Evolutionary conservation across 768 basidiomycete genomes (phyloP).

Genomic region (Podaxis sp.): DNA sequence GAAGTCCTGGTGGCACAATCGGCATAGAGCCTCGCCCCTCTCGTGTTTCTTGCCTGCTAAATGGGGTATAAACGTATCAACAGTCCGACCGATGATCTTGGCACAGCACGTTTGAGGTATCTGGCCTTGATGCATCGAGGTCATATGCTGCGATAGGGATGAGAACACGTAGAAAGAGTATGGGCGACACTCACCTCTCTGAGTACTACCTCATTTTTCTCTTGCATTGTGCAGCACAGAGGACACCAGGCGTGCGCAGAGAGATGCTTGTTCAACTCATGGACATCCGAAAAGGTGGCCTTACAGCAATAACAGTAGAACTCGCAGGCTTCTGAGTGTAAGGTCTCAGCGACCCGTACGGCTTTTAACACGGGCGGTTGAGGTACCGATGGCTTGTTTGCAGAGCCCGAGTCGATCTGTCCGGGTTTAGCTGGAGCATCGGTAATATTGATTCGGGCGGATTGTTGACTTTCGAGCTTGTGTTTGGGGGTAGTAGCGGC

Average conservation of each 20-base stretch:
- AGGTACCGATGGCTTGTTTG: neutral
- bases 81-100: neutral
- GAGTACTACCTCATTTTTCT: neutral
- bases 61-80: neutral
- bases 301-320: neutral
- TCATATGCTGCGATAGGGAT: neutral
- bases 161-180: neutral
- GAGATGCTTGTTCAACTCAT: neutral
- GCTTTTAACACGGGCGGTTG: neutral
- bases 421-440: no score
- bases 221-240: neutral
- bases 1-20: neutral
- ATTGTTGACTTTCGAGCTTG: no score
- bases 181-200: neutral
- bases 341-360: neutral
- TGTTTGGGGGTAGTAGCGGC: no score
- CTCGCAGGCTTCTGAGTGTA: neutral
- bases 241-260: neutral
- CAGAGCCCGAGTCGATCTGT: no score
- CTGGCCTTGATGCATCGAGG: neutral
- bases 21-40: neutral
- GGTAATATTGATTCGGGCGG: no score
- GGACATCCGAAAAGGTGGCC: neutral
- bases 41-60: neutral
- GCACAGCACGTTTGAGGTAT: neutral